phyloP scores from a whole-genome alignment of 2,329 filamentous ascomycete species.

The Pseudocercospora musae region DNA sequence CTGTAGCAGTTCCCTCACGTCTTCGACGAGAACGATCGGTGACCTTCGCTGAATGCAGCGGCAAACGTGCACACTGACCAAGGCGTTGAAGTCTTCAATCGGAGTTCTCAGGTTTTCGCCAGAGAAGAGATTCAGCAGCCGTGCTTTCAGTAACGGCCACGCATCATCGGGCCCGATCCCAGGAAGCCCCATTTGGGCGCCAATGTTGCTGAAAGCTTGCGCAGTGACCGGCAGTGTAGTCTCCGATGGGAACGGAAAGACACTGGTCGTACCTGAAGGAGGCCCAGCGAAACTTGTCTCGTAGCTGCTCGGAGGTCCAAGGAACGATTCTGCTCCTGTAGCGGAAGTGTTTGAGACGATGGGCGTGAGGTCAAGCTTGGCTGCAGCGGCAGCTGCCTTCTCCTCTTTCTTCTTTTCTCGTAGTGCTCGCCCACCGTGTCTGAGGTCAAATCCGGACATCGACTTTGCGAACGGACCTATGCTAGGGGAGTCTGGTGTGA shows the following conservation, averaged over 20 bases:
- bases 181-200: conserved; percentile 46
- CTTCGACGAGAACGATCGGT: conserved; percentile 69
- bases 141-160: conserved; percentile 75
- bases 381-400: conserved; percentile 43
- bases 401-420: conserved; percentile 67
- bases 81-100: conserved; percentile 76
- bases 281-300: conserved; percentile 27
- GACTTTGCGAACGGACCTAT: conserved; percentile 73
- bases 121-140: conserved; percentile 74
- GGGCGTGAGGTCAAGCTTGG: conserved; percentile 32
- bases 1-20: conserved; percentile 69
- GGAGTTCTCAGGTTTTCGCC: conserved; percentile 76
- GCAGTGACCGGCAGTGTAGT: conserved; percentile 33
- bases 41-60: conserved; percentile 72
- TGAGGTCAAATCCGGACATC: conserved; percentile 73
- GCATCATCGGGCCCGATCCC: conserved; percentile 65
- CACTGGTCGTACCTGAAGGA: conserved; percentile 28
- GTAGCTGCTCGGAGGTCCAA: conserved; percentile 26
- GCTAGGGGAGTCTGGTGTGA: conserved; percentile 71
- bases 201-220: conserved; percentile 44
- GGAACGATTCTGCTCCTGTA: conserved; percentile 25
- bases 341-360: conserved; percentile 33
- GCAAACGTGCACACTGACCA: conserved; percentile 75
- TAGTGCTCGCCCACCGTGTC: conserved; percentile 71
- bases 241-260: conserved; percentile 34